Evolutionary conservation across 2,329 filamentous ascomycete species (phyloP), one percentile per base, ranked within the genome.

Genomic region (Monilinia fructigena): DNA sequence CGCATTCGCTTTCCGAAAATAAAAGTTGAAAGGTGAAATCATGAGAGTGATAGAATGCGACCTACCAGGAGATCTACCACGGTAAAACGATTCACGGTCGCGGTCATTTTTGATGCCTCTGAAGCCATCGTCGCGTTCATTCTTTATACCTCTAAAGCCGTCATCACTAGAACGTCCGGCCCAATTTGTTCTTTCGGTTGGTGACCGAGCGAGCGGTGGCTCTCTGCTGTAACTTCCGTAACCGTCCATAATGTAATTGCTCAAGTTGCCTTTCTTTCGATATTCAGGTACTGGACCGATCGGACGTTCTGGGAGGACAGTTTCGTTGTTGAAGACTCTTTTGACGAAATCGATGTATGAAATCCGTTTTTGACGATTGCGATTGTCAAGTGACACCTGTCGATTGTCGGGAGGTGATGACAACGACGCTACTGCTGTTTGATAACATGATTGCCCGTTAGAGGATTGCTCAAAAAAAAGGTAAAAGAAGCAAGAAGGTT

Each of bases 31-130:
- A 42, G 18, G 38, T 31, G 35, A 26, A 35, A 20, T 54, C n/a
- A 45, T 65, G 1, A 16, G 35, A 20, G 12, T 40, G 16, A 52
- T 28, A 56, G 18, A 63, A 35, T 50, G 16, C 18, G 52, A 84
- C 87, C 76, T 83, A 91, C 89, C 88, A 77, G 89, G 89, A 72
- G 89, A 91, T 76, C 89, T 84, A 68, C 84, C 85, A 67, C 88
- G 84, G 72, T 89, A 88, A 70, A 87, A 88, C 53, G 80, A 82
- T 73, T 90, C 86, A 59, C 80, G 79, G 68, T 83, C 79, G 26
- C 86, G 85, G 40, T 72, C 35, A 26, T 71, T 72, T 56, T 76
- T 74, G 53, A 45, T 16, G 31, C 26, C 48, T 67, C 67, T 65
- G 26, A 71, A 70, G 48, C 45, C 68, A 53, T 69, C 58, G 66